Evolutionary conservation across 768 basidiomycete genomes (phyloP), one percentile per base, ranked within the genome.

Genomic region (Kwoniella dendrophila): DNA sequence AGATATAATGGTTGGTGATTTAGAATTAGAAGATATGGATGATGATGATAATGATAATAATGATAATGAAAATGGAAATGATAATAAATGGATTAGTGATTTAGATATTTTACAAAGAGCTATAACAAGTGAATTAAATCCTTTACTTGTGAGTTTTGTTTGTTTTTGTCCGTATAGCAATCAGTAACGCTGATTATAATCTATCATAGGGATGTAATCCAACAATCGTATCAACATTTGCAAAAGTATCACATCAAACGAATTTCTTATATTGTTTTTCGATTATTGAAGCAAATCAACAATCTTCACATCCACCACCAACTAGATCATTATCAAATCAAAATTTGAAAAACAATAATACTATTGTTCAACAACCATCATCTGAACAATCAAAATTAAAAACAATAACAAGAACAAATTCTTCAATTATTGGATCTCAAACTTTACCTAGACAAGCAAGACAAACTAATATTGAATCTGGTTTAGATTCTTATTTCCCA

Each of bases 401-500:
- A 32, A 63, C 29, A 22, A 64, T 33, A 32, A 48, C 67, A 20
- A 59, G 53, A 40, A 29, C 40, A 29, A 64, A 34, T 36, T 48
- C 51, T 2, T 51, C 60, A 29, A 48, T 57, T 2, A 40, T 52
- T n/a, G 49, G 62, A 12, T 69, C 59, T 16, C 55, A 66, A 18
- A 65, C 63, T 4, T 40, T 57, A 30, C 70, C 66, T 50, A 63
- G 67, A 20, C 62, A 70, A 56, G 73, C 73, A 16, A 62, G 76
- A 55, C 74, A 75, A 45, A 65, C 60, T 32, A 72, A 74, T 44
- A 52, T 72, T 16, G 85, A 85, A 52, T 82, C 84, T 8, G 92
- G 94, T 62, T 83, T 98, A 57, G 92, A 92, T 74, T 86, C 88
- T 11, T 98, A 97, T 82, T 99, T 99, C 82, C 96, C 96, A 0